Percentiles rank a stretch among this genome's conserved stretches.
These are phyloP conservation scores for Populus hybrid DNA, from an alignment of 441 rosid species.

Conservation along the genomic window DNA sequence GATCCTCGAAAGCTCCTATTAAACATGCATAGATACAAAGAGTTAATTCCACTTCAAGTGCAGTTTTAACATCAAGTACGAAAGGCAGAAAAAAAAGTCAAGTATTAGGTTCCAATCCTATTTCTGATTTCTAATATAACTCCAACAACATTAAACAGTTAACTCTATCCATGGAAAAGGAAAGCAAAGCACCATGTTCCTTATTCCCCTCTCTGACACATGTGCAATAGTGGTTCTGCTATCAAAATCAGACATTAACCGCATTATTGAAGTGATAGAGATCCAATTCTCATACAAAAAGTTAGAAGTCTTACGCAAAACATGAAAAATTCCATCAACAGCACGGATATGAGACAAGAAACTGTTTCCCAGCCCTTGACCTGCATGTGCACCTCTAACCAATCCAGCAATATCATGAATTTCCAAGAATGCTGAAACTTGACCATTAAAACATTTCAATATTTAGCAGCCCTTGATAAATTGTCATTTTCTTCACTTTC, in stretches of 20 bases:
- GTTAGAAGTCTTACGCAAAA: constrained; percentile 58
- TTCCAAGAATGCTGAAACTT: constrained; percentile 96
- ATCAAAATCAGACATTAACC: not conserved
- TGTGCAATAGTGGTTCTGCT: not conserved
- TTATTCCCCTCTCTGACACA: not conserved
- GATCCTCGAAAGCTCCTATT: constrained; percentile 94
- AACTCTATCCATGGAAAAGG: no score
- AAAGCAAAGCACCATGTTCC: not conserved
- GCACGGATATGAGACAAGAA: constrained; percentile 98
- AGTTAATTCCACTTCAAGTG: not conserved
- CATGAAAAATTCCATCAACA: constrained; percentile 99
- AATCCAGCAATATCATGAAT: constrained; percentile 99
- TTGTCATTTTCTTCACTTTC: no score
- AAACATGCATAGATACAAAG: not conserved
- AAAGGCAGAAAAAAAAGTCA: not conserved
- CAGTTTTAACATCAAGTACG: not conserved
- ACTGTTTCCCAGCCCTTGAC: constrained; percentile 96
- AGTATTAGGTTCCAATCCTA: not conserved
- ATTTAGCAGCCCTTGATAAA: not conserved
- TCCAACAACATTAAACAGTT: not conserved
- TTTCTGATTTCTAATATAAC: not conserved
- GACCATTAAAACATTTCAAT: not conserved
- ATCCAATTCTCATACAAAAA: not conserved
- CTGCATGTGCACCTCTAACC: constrained; percentile 95
- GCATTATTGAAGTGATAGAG: not conserved